phyloP scores from a whole-genome alignment of 139 green algal species.

The Chlamydomonas schloesseri region DNA sequence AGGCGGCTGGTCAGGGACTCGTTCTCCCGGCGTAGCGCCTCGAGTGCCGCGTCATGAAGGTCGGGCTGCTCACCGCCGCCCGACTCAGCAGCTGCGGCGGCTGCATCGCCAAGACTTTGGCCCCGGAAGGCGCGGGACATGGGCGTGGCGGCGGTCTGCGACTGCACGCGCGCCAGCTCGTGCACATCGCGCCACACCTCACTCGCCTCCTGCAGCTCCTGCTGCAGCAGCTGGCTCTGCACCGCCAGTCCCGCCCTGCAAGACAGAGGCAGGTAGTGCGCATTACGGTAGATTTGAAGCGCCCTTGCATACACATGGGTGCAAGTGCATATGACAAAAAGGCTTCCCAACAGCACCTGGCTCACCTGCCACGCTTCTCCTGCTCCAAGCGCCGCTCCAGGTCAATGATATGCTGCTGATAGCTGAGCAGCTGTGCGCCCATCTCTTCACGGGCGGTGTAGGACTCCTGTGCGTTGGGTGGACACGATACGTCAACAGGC shows the following conservation, averaged over 20 bases:
- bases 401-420: background rate
- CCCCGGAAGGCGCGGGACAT: background rate
- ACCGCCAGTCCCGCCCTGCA: background rate
- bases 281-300: background rate
- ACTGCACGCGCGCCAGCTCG: too few species aligned
- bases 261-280: background rate
- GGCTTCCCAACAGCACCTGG: background rate
- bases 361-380: background rate
- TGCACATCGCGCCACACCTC: background rate
- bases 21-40: conserved; percentile 19
- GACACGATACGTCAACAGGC: too few species aligned
- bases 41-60: background rate
- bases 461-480: background rate
- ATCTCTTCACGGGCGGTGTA: background rate
- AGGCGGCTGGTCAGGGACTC: conserved; percentile 6
- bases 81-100: too few species aligned
- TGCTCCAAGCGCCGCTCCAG: conserved; percentile 11
- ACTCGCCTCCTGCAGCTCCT: conserved; percentile 18
- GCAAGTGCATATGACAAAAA: background rate
- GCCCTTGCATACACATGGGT: too few species aligned
- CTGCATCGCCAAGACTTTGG: background rate
- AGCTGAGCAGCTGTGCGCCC: background rate
- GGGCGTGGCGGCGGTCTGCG: background rate
- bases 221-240: conserved; percentile 39
- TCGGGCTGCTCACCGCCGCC: background rate